Evolutionary conservation across 1,139 yeast genomes (phyloP).

Genomic region (Sugiyamaella grinbergsii): DNA sequence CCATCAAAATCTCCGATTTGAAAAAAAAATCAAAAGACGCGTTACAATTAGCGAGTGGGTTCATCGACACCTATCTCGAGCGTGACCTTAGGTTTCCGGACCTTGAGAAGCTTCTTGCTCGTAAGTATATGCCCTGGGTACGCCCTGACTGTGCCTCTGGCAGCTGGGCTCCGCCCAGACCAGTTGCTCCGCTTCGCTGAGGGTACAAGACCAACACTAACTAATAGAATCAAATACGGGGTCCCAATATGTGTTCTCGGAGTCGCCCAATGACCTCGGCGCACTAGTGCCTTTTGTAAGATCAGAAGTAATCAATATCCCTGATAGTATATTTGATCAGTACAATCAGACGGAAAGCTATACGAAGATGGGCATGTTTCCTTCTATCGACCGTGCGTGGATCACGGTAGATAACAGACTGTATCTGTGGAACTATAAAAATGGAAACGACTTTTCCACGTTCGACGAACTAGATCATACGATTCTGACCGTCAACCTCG

Average conservation of each 20-base stretch:
- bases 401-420: slow-evolving; percentile 79
- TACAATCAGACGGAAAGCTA: slow-evolving; percentile 65
- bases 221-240: slow-evolving; percentile 12
- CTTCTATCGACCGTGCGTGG: slow-evolving; percentile 86
- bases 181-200: neutral
- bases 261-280: slow-evolving; percentile 32
- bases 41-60: slow-evolving; percentile 41
- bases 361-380: slow-evolving; percentile 81
- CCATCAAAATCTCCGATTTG: slow-evolving; percentile 29
- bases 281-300: slow-evolving; percentile 77
- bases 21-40: slow-evolving; percentile 34
- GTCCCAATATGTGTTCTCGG: slow-evolving; percentile 17
- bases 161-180: slow-evolving; percentile 11
- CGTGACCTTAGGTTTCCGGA: slow-evolving; percentile 46
- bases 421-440: slow-evolving; percentile 78
- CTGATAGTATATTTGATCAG: slow-evolving; percentile 80
- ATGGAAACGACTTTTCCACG: slow-evolving; percentile 68
- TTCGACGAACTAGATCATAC: slow-evolving; percentile 83
- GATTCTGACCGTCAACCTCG: slow-evolving; percentile 72
- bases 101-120: slow-evolving; percentile 41
- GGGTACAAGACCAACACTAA: slow-evolving; percentile 3
- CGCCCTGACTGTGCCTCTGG: slow-evolving; percentile 1
- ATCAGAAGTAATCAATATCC: slow-evolving; percentile 67
- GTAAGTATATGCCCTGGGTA: slow-evolving; percentile 28
- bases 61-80: slow-evolving; percentile 42